Evolutionary conservation across 2,329 filamentous ascomycete species (phyloP), one percentile per base, ranked within the genome.

Genomic region (Phoma sp.): DNA sequence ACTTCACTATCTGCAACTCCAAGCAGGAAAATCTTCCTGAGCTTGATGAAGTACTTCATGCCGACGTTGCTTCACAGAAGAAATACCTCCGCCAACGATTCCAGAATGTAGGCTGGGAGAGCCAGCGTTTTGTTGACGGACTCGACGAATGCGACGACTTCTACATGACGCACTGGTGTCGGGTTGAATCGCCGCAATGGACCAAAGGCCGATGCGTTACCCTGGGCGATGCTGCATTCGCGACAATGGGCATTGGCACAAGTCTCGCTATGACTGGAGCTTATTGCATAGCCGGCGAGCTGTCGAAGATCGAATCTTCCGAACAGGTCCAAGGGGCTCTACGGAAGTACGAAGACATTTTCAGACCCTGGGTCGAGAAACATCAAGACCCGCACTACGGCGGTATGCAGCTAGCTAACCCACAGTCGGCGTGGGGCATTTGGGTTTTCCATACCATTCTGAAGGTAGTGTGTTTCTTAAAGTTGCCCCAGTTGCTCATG

Each of bases 181-280:
- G 80, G 29, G 77, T 86, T 27, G 78, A 77, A 37, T 55, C 81
- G 48, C 64, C 76, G 0, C 60, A 58, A 4, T 85, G 78, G 81
- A 78, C 70, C 3, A 71, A 71, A 0, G 80, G 81, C 0, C 78
- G 83, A 0, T 76, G 85, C 2, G 78, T 76, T 1, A 71, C 85
- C 0, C 46, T 86, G 0, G 85, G 84, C 0, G 84, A 88, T 58
- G 82, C 85, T 1, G 77, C 69, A 0, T 74, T 74, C 41, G 73
- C 71, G 21, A 72, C 65, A 0, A 67, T 70, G 39, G 70, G 69
- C 9, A 43, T 70, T 4, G 69, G 70, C 1, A 67, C 68, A 4
- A 71, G 68, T 8, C 60, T 75, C 3, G 76, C 76, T 2, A 71
- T 79, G 21, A 58, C 71, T 3, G 76, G 76, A 2, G 73, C 72